Evolutionary conservation across 352 stramenopile genomes (phyloP), one percentile per base, ranked within the genome.

Genomic region (Globisporangium mamillatum): DNA sequence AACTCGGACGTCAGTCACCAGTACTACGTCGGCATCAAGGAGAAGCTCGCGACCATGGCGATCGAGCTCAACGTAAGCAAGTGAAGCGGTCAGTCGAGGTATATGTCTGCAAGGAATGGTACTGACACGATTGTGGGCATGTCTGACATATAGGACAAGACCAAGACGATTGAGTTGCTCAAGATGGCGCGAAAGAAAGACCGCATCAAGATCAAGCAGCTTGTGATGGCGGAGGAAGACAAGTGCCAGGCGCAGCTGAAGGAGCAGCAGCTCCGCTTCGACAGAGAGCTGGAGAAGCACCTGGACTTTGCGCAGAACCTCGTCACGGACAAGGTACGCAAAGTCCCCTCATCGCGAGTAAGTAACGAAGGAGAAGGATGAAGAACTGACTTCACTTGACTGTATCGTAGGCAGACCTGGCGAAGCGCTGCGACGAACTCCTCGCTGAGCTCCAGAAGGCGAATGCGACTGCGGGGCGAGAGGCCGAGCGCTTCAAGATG

Each of bases 121-220:
- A 18, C 38, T 46, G 38, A 46, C 38, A 18, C 38, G 38, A 18
- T 16, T 12, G n/a, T 10, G 60, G 63, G 48, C n/a, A 65, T 70
- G 36, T 24, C 2, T 2, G 66, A 46, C 8, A 38, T 54, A 0
- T 60, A 94, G 86, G 86, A 93, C 72, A 94, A 94, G 62, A 88
- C 77, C 41, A 91, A 94, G 67, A 94, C 86, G n/a, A 92, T 93
- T 12, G 84, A 93, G 53, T 44, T 93, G 69, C 78, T 94, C 41
- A 91, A 92, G 69, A 71, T 78, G 24, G 83, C 81, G 0, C 77
- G 86, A 4, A 92, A 90, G 73, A 94, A 93, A 60, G 86, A 94
- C 68, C 83, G 88, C 32, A 53, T 64, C 9, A 93, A 88, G 72
- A 82, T 74, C 16, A 88, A 86, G 67, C 76, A 91, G 25, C 54